These are phyloP conservation scores for Silene coronaria DNA, from an alignment of 179 eudicot species.

Conservation along the genomic window DNA sequence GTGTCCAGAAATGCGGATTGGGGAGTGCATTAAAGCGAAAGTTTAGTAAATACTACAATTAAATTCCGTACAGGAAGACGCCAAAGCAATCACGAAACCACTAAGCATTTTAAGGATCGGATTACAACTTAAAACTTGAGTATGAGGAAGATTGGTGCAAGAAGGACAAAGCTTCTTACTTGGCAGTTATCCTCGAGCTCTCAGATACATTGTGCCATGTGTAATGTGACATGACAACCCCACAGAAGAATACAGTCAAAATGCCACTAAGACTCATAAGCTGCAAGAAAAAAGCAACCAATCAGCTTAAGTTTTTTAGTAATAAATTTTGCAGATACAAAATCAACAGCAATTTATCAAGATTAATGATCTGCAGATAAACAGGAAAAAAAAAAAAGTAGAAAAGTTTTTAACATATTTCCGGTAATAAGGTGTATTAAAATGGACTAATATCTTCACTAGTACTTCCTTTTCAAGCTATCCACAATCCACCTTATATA, in stretches of 20 bases:
- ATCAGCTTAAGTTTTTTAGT: background rate
- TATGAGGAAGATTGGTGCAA: background rate
- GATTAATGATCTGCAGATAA: background rate
- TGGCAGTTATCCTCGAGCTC: conserved; percentile 64
- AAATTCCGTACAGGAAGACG: background rate
- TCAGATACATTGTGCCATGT: conserved; percentile 79
- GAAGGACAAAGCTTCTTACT: conserved; percentile 37
- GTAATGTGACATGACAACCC: conserved; percentile 80
- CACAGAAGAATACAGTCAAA: conserved; percentile 70
- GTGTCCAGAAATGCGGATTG: background rate
- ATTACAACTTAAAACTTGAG: background rate
- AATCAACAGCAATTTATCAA: background rate
- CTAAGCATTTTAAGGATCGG: background rate
- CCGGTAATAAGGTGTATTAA: no score
- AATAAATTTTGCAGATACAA: background rate
- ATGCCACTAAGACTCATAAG: conserved; percentile 66
- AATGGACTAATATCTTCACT: no score
- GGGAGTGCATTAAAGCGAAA: background rate
- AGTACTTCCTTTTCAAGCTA: background rate
- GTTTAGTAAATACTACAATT: no score
- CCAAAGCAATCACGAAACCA: background rate
- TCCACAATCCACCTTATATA: background rate
- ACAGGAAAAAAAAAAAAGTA: background rate
- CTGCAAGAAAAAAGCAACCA: conserved; percentile 34
- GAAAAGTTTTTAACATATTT: background rate